These are phyloP conservation scores for Brachypodium distachyon DNA, from an alignment of 202 grass and related monocot genomes.

Conservation along the genomic window DNA sequence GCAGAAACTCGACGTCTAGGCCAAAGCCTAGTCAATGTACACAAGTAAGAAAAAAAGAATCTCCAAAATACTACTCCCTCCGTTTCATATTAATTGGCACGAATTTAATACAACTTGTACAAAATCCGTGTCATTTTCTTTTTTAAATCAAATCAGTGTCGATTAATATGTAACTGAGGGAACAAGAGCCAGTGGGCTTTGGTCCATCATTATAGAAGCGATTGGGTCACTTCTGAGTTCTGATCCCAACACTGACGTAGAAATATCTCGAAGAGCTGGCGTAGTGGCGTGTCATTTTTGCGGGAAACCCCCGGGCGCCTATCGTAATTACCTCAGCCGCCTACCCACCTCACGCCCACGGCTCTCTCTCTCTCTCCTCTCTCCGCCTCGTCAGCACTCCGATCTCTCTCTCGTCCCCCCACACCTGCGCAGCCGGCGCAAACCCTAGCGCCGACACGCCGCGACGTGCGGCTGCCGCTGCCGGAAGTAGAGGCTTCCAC, in stretches of 20 bases:
- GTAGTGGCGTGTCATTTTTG: slow-evolving; percentile 3
- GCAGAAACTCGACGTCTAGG: no score
- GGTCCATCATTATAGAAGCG: no score
- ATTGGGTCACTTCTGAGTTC: not conserved
- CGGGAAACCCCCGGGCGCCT: not conserved
- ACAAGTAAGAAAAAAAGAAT: no score
- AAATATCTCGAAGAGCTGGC: slow-evolving; percentile 28
- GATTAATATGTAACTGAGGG: no score
- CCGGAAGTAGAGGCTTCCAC: not conserved
- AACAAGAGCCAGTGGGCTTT: not conserved
- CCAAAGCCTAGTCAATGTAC: no score
- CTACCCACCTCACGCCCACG: not conserved
- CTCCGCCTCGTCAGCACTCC: slow-evolving; percentile 20
- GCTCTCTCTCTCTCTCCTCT: not conserved
- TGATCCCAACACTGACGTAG: not conserved
- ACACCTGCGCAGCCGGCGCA: slow-evolving; percentile 29
- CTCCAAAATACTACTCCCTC: no score
- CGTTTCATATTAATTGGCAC: no score
- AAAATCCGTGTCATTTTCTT: no score
- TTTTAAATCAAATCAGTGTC: no score
- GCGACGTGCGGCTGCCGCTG: not conserved
- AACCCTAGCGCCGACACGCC: slow-evolving; percentile 36
- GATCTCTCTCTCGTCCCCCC: slow-evolving; percentile 24
- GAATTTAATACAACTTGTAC: no score
- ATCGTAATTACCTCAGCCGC: slow-evolving; percentile 17